Percentiles rank a stretch among this genome's conserved stretches.
Conservation (phyloP, 768 basidiomycete species). For the Lactarius sanguifluus region DNA sequence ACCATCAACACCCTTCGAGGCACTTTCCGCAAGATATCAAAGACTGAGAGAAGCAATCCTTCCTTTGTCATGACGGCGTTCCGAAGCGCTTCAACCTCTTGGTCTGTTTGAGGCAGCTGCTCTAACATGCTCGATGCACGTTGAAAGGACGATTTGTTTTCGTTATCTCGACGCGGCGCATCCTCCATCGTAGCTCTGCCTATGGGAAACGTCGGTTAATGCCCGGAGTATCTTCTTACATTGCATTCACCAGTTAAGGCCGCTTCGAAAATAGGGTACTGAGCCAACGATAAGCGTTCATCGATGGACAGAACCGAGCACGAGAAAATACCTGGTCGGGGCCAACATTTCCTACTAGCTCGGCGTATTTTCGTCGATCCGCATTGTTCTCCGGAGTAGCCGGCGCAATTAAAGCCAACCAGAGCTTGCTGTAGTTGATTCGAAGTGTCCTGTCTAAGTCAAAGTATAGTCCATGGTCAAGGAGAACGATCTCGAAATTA, state of each 20-base stretch:
- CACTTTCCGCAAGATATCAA: slow-evolving; percentile 82
- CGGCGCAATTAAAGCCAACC: slow-evolving; percentile 82
- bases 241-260: slow-evolving; percentile 71
- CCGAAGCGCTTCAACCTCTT: slow-evolving; percentile 80
- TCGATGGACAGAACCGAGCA: background rate
- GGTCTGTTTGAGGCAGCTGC: slow-evolving; percentile 64
- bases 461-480: slow-evolving; percentile 95
- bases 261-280: slow-evolving; percentile 95
- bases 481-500: slow-evolving; percentile 93
- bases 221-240: background rate
- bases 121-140: slow-evolving; percentile 80
- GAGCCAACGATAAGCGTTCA: slow-evolving; percentile 6
- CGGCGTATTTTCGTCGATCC: slow-evolving; percentile 83
- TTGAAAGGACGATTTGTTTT: slow-evolving; percentile 40
- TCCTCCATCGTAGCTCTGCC: slow-evolving; percentile 73
- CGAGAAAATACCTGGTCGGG: slow-evolving; percentile 67
- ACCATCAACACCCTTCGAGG: slow-evolving; percentile 85
- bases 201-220: slow-evolving; percentile 15
- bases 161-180: slow-evolving; percentile 44
- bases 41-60: slow-evolving; percentile 79
- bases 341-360: slow-evolving; percentile 87
- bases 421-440: slow-evolving; percentile 82
- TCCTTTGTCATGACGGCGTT: slow-evolving; percentile 80
- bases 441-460: slow-evolving; percentile 80
- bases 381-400: slow-evolving; percentile 61